Base-by-base conservation (phyloP, 179 eudicot species). In the Heliamphora pulchella region DNA sequence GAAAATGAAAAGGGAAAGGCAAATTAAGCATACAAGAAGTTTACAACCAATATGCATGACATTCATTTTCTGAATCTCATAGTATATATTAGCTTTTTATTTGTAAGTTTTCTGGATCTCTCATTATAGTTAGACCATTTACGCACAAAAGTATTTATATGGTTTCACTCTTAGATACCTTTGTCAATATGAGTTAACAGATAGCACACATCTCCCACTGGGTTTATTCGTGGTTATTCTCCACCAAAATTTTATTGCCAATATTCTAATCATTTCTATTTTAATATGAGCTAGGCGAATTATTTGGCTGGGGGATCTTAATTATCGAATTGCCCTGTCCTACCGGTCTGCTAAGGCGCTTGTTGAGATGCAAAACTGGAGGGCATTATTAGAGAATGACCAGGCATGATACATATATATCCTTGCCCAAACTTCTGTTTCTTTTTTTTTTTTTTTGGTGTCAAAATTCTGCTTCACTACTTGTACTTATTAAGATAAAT, bases 271-370 rank as follows among this genome's bases (percentile, higher is more conserved):
- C 1, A 6, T 78, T 51, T 77, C 5, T 8, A 13, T 11, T 64
- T 86, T 53, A 15, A 48, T 65, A 51, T 75, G 58, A 66, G 71
- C n/a, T 84, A 96, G 99, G 80, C 99, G 96, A 80, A 77, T 96
- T 48, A 91, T 96, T 77, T 96, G 99, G 98, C 97, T 96, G 72
- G 99, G 99, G 81, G 99, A 96, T 87, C 89, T 95, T 79, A 95
- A 95, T 82, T 95, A 95, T 65, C 89, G 98, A 61, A 90, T 96
- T 76, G 91, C 99, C 14, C 84, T 96, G 57, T 89, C 98, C 10
- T 92, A 92, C 81, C 96, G 91, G 41, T 86, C 91, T 76, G 96
- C 98, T 3, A 94, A 90, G 84, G 96, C 98, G 59, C 98, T 92
- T 22, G 93, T 94, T 47, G 98, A 94, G 88, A 96, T 94, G 99